These are phyloP conservation scores for Friedmanniomyces endolithicus DNA, from an alignment of 495 filamentous ascomycete species.

Conservation along the genomic window DNA sequence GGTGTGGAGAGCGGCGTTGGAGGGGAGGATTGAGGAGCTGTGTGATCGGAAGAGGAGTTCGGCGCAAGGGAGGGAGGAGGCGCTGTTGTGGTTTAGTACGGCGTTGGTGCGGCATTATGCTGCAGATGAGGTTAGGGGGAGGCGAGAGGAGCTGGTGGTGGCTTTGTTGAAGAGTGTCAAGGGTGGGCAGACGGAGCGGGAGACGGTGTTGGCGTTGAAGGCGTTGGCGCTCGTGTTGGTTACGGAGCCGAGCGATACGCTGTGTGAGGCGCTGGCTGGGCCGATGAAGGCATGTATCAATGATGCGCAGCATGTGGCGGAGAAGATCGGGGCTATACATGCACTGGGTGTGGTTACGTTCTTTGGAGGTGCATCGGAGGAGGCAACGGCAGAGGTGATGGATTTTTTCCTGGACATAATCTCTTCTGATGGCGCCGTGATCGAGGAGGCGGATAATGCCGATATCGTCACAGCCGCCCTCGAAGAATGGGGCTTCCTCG, in stretches of 20 bases:
- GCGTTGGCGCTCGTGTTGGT: slow-evolving; percentile 67
- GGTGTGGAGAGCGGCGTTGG: slow-evolving; percentile 55
- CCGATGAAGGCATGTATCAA: slow-evolving; percentile 56
- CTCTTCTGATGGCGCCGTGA: slow-evolving; percentile 64
- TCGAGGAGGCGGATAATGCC: slow-evolving; percentile 62
- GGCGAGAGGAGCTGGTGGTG: slow-evolving; percentile 52
- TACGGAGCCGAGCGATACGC: slow-evolving; percentile 54
- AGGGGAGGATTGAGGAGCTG: slow-evolving; percentile 65
- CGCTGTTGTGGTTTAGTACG: slow-evolving; percentile 55
- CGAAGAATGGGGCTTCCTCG: slow-evolving; percentile 78
- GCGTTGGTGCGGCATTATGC: slow-evolving; percentile 64
- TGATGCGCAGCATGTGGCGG: slow-evolving; percentile 49
- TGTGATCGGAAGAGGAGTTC: slow-evolving; percentile 77
- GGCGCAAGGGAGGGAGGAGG: slow-evolving; percentile 64
- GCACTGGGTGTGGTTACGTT: slow-evolving; percentile 59
- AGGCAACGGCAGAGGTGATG: slow-evolving; percentile 63
- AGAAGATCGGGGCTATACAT: slow-evolving; percentile 67
- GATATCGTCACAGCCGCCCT: slow-evolving; percentile 72
- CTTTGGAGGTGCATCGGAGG: slow-evolving; percentile 64
- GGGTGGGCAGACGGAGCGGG: slow-evolving; percentile 55
- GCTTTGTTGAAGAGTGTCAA: slow-evolving; percentile 65
- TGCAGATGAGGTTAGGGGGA: slow-evolving; percentile 49
- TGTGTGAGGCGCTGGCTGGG: slow-evolving; percentile 52
- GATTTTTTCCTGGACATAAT: slow-evolving; percentile 75
- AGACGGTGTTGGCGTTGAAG: slow-evolving; percentile 57